Percentiles rank a stretch among this genome's conserved stretches.
Conservation (phyloP, 2,329 filamentous ascomycete genomes). For the Graphium sp. region DNA sequence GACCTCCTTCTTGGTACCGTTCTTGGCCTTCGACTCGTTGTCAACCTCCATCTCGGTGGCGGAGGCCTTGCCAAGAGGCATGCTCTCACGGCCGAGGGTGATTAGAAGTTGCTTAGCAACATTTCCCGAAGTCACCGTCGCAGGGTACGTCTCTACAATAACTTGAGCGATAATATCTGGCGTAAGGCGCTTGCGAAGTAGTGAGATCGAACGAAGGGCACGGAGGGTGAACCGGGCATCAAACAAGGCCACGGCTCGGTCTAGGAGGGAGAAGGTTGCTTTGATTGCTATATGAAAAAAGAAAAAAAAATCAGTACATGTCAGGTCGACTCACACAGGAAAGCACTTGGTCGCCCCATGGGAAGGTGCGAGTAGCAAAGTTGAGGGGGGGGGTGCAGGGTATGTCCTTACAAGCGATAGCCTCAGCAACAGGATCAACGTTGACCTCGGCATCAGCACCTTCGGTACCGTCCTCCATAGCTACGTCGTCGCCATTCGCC, state of each 20-base stretch:
- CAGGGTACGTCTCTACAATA: slow-evolving; percentile 64
- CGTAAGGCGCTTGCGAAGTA: slow-evolving; percentile 79
- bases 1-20: slow-evolving; percentile 42
- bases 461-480: slow-evolving; percentile 47
- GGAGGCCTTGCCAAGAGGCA: slow-evolving; percentile 39
- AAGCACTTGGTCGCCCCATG: slow-evolving; percentile 2
- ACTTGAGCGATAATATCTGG: slow-evolving; percentile 67
- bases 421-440: slow-evolving; percentile 42
- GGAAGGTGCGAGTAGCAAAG: too few species aligned
- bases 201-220: slow-evolving; percentile 87
- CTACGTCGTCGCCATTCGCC: slow-evolving; percentile 49
- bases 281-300: slow-evolving; percentile 57
- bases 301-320: not conserved
- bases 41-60: slow-evolving; percentile 58
- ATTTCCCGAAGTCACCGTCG: slow-evolving; percentile 39
- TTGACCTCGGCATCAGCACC: slow-evolving; percentile 29
- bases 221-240: slow-evolving; percentile 90
- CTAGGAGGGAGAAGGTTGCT: slow-evolving; percentile 79
- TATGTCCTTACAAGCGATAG: slow-evolving; percentile 36
- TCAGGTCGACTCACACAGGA: slow-evolving; percentile 1
- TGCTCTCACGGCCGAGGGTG: slow-evolving; percentile 50
- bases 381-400: too few species aligned
- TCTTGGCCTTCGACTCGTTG: slow-evolving; percentile 33
- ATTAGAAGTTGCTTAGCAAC: slow-evolving; percentile 54
- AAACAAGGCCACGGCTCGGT: slow-evolving; percentile 82